Conservation (phyloP, 2,329 filamentous ascomycete species). For the Claviceps fusiformis region DNA sequence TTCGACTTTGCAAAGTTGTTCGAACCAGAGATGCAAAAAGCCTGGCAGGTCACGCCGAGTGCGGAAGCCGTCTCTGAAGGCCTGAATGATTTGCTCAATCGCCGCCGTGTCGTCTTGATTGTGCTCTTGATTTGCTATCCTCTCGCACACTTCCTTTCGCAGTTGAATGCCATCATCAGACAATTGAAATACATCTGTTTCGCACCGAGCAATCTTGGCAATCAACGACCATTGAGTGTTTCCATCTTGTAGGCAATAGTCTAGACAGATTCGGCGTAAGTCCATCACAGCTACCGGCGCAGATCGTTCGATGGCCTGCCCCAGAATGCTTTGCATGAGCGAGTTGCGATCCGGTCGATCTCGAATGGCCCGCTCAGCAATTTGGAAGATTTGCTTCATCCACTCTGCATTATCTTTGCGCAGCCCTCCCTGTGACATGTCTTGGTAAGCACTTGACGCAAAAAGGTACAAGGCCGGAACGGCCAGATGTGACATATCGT, state of each 20-base stretch:
- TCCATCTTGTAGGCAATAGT: slow-evolving; percentile 24
- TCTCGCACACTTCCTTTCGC: slow-evolving; percentile 26
- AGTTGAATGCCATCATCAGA: slow-evolving; percentile 25
- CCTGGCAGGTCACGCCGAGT: slow-evolving; percentile 29
- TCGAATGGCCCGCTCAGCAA: slow-evolving; percentile 16
- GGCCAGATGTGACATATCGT: slow-evolving; percentile 21
- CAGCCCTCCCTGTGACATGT: slow-evolving; percentile 13
- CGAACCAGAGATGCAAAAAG: slow-evolving; percentile 34
- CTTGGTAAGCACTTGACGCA: slow-evolving; percentile 16
- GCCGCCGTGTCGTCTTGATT: slow-evolving; percentile 10
- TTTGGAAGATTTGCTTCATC: slow-evolving; percentile 23
- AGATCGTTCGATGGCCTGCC: slow-evolving; percentile 15
- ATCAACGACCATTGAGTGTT: slow-evolving; percentile 30
- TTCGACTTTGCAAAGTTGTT: slow-evolving; percentile 25
- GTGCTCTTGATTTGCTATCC: slow-evolving; percentile 14
- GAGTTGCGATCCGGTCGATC: slow-evolving; percentile 12
- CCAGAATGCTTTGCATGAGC: slow-evolving; percentile 19
- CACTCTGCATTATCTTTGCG: slow-evolving; percentile 25
- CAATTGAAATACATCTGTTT: slow-evolving; percentile 33
- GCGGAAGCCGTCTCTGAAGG: slow-evolving; percentile 30
- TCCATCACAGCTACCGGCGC: slow-evolving; percentile 25
- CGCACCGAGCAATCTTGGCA: slow-evolving; percentile 27
- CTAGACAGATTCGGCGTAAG: slow-evolving; percentile 28
- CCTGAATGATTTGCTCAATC: slow-evolving; percentile 24
- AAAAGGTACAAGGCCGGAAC: slow-evolving; percentile 33